phyloP scores from a whole-genome alignment of 352 stramenopile species.

The Elongisporangium anandrum region DNA sequence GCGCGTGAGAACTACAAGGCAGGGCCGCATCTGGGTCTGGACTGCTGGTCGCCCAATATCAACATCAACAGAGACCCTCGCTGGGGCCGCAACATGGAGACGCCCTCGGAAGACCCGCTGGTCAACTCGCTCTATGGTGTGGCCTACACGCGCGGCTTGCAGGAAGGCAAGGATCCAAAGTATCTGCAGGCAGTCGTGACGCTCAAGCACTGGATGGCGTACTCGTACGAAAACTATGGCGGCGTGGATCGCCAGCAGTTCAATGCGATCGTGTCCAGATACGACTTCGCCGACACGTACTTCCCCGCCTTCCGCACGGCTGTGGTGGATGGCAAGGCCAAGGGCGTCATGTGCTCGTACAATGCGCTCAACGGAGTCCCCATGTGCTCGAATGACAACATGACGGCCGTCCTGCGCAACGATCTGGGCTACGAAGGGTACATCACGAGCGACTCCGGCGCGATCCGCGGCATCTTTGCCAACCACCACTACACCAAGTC shows the following conservation, averaged over 20 bases:
- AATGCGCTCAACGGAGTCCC: slow-evolving; percentile 94
- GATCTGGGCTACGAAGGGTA: slow-evolving; percentile 91
- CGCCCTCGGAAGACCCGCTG: slow-evolving; percentile 90
- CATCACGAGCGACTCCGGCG: slow-evolving; percentile 93
- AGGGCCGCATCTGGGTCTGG: slow-evolving; percentile 77
- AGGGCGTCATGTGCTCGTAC: slow-evolving; percentile 95
- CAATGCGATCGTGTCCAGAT: slow-evolving; percentile 82
- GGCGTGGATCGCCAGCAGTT: slow-evolving; percentile 82
- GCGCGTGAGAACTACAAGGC: slow-evolving; percentile 60
- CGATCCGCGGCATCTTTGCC: slow-evolving; percentile 81
- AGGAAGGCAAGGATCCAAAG: slow-evolving; percentile 64
- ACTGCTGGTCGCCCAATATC: slow-evolving; percentile 94
- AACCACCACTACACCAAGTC: slow-evolving; percentile 75
- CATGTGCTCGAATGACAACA: slow-evolving; percentile 84
- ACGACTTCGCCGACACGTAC: slow-evolving; percentile 94
- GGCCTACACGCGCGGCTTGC: slow-evolving; percentile 86
- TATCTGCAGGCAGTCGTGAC: slow-evolving; percentile 86
- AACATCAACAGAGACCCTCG: slow-evolving; percentile 94
- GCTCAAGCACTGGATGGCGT: slow-evolving; percentile 94
- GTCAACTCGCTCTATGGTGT: slow-evolving; percentile 90
- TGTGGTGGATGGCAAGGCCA: slow-evolving; percentile 73
- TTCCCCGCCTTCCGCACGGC: slow-evolving; percentile 81
- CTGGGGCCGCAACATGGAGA: slow-evolving; percentile 94
- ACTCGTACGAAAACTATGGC: slow-evolving; percentile 83
- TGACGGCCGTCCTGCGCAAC: slow-evolving; percentile 72